These are phyloP conservation scores for Porpolomopsis calyptriformis DNA, from an alignment of 768 basidiomycete genomes.

Conservation along the genomic window DNA sequence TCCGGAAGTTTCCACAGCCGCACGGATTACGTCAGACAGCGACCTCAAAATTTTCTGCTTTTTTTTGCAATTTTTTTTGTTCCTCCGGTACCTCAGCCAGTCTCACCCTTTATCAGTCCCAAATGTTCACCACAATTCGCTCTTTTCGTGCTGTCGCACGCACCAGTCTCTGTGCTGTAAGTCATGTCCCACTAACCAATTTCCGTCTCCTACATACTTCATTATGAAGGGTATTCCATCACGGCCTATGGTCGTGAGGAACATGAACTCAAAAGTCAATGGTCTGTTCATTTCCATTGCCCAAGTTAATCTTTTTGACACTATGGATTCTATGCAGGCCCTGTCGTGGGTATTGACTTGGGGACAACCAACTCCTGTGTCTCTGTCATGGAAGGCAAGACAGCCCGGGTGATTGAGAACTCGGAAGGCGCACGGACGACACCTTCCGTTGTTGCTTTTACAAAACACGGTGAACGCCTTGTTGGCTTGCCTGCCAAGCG, in stretches of 20 bases:
- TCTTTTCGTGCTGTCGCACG: slow-evolving; percentile 51
- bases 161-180: slow-evolving; percentile 54
- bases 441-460: slow-evolving; percentile 97
- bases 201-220: slow-evolving; percentile 2
- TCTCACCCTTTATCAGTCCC: no score
- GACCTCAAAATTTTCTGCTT: not conserved
- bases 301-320: not conserved
- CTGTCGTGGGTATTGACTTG: slow-evolving; percentile 94
- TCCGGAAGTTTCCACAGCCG: slow-evolving; percentile 9
- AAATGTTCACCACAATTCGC: slow-evolving; percentile 67
- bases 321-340: slow-evolving; percentile 34
- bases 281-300: slow-evolving; percentile 33
- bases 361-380: slow-evolving; percentile 91
- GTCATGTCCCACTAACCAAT: slow-evolving; percentile 12
- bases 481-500: slow-evolving; percentile 95
- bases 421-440: slow-evolving; percentile 96
- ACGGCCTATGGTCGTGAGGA: slow-evolving; percentile 71
- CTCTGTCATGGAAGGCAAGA: slow-evolving; percentile 92
- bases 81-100: slow-evolving; percentile 38
- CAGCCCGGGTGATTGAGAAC: slow-evolving; percentile 92
- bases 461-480: slow-evolving; percentile 94
- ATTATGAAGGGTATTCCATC: slow-evolving; percentile 49
- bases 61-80: slow-evolving; percentile 26
- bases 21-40: not conserved
- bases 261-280: slow-evolving; percentile 92